Percentiles rank a stretch among this genome's conserved stretches.
phyloP scores from a whole-genome alignment of 331 rosid species.

The Rosa hybrid region DNA sequence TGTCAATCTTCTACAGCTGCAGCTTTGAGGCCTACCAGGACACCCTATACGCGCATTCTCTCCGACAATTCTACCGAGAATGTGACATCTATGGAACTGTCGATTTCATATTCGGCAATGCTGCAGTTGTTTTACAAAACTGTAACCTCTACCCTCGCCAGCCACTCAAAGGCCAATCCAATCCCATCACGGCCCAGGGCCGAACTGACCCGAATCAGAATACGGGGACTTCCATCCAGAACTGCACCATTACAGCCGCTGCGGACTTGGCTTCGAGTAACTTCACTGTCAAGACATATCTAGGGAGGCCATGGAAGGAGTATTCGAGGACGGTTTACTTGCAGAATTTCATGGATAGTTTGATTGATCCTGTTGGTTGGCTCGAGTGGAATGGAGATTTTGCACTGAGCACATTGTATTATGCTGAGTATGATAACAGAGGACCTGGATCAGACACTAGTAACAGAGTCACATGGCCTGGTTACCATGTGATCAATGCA shows the following conservation, averaged over 20 bases:
- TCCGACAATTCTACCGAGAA: conserved; percentile 71
- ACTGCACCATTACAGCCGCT: conserved; percentile 24
- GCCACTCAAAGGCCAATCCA: conserved; percentile 18
- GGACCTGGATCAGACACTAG: conserved; percentile 44
- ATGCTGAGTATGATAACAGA: conserved; percentile 42
- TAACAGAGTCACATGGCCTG: conserved; percentile 39
- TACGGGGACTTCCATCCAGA: conserved; percentile 46
- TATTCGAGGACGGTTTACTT: conserved; percentile 39
- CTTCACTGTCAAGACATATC: conserved; percentile 24
- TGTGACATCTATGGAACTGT: conserved; percentile 80
- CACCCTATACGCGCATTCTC: conserved; percentile 65
- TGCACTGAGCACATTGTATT: conserved; percentile 38
- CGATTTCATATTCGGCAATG: conserved; percentile 65
- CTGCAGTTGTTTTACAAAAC: conserved; percentile 44
- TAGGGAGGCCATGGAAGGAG: conserved; percentile 55
- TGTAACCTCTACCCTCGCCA: conserved; percentile 38
- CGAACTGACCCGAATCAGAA: conserved; percentile 40
- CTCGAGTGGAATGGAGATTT: conserved; percentile 32
- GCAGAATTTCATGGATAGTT: conserved; percentile 33
- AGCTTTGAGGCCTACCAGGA: conserved; percentile 83
- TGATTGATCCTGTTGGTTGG: conserved; percentile 47
- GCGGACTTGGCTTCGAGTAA: conserved; percentile 8
- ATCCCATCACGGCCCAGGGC: conserved; percentile 51
- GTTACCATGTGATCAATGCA: conserved; percentile 34
- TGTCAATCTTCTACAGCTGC: conserved; percentile 69